A percentile compares a stretch with the other conserved stretches of the same genome.
Conservation (phyloP, 169 alveolate genomes). For the Eimeria tenella region DNA sequence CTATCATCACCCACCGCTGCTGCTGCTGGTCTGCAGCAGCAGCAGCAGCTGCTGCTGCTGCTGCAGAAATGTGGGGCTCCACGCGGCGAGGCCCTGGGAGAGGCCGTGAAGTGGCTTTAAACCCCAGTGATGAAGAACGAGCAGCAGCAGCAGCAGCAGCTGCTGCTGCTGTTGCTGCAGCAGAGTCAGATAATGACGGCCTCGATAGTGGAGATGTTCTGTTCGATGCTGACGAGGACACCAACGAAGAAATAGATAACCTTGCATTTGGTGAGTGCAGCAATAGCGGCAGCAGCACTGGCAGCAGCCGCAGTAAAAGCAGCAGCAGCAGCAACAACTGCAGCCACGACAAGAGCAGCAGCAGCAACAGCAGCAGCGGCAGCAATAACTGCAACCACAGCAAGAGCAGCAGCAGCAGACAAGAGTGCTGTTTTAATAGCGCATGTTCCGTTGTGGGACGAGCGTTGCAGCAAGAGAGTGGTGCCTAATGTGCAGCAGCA, state of each 20-base stretch:
- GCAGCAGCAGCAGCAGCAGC: conserved; percentile 56
- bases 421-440: not conserved
- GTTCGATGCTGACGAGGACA: conserved; percentile 36
- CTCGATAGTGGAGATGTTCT: conserved; percentile 40
- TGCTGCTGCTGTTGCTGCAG: not conserved
- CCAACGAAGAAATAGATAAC: not conserved
- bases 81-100: not conserved
- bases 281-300: conserved; percentile 8
- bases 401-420: not conserved
- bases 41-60: conserved; percentile 28
- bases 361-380: conserved; percentile 8
- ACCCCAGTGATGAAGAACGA: not conserved
- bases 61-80: conserved; percentile 23
- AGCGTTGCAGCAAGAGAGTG: too few species aligned
- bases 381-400: not conserved
- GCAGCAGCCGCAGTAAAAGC: conserved; percentile 14
- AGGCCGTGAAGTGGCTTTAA: not conserved
- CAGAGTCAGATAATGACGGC: not conserved
- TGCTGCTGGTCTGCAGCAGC: conserved; percentile 24
- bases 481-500: too few species aligned
- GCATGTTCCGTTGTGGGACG: too few species aligned
- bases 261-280: conserved; percentile 12
- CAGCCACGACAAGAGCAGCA: not conserved
- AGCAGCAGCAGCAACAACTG: not conserved
- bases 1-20: not conserved